These are phyloP conservation scores for Iris pallida DNA, from an alignment of 116 monocot genomes.

Conservation along the genomic window DNA sequence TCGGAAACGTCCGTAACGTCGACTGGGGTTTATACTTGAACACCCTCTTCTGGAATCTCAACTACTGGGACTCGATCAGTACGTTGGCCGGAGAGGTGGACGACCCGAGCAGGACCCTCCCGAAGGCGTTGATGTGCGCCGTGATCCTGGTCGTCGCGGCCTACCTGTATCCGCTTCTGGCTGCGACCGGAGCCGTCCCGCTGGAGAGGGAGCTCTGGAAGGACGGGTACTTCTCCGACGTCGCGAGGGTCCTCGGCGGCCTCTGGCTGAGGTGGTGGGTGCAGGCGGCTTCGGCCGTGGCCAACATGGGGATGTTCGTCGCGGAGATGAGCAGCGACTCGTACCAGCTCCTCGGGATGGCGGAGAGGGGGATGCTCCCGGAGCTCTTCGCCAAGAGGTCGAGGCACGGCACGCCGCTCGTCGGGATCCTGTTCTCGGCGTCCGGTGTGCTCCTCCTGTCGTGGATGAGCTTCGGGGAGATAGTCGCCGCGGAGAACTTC, in stretches of 20 bases:
- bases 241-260: constrained; percentile 19
- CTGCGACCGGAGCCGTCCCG: constrained; percentile 18
- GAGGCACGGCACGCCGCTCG: constrained; percentile 13
- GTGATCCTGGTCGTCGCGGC: constrained; percentile 15
- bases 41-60: constrained; percentile 39
- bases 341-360: constrained; percentile 27
- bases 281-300: constrained; percentile 20
- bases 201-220: constrained; percentile 21
- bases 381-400: constrained; percentile 27
- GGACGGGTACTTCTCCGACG: constrained; percentile 32
- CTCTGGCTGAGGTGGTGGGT: constrained; percentile 27
- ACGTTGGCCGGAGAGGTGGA: constrained; percentile 39
- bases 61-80: constrained; percentile 39
- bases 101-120: constrained; percentile 25
- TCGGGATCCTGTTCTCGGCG: constrained; percentile 20
- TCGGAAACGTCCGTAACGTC: constrained; percentile 5
- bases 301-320: constrained; percentile 38
- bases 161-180: constrained; percentile 24
- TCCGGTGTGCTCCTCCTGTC: constrained; percentile 17
- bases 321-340: constrained; percentile 33
- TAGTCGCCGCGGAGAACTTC: constrained; percentile 25
- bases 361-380: constrained; percentile 32
- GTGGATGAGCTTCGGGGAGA: constrained; percentile 26
- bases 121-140: constrained; percentile 27
- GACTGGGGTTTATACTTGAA: constrained; percentile 32